Percentiles rank a stretch among this genome's conserved stretches.
Evolutionary conservation across 495 filamentous ascomycete species (phyloP).

Genomic region (Lepidopterella palustris): DNA sequence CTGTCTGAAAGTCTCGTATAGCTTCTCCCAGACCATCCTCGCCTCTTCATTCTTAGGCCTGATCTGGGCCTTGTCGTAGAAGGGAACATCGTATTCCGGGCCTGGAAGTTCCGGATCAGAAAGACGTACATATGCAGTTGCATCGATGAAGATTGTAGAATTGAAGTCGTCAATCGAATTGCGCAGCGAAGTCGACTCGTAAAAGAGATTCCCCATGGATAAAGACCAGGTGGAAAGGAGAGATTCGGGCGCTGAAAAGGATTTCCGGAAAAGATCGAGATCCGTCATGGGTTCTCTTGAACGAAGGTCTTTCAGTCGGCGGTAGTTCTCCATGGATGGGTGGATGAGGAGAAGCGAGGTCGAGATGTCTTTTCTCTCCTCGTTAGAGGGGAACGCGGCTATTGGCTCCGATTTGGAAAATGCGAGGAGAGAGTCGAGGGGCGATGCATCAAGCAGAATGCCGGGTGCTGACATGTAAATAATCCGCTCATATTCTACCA

Average conservation of each 20-base stretch:
- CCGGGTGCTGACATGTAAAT: conserved; percentile 39
- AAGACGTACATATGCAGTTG: conserved; percentile 40
- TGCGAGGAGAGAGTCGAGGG: conserved; percentile 41
- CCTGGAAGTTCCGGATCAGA: conserved; percentile 41
- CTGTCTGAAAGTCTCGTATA: conserved; percentile 38
- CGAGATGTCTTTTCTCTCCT: conserved; percentile 24
- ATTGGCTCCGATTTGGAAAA: conserved; percentile 31
- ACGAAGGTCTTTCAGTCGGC: conserved; percentile 15
- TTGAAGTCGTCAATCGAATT: conserved; percentile 35
- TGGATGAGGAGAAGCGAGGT: conserved; percentile 31
- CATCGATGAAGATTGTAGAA: conserved; percentile 35
- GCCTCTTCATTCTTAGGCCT: conserved; percentile 40
- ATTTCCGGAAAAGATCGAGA: conserved; percentile 28
- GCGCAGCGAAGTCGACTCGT: conserved; percentile 22
- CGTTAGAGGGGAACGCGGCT: conserved; percentile 34
- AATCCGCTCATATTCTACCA: conserved; percentile 41
- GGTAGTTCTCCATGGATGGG: conserved; percentile 25
- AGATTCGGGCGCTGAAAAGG: conserved; percentile 25
- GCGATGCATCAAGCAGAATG: conserved; percentile 38
- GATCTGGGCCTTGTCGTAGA: conserved; percentile 30
- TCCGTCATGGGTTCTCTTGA: conserved; percentile 22
- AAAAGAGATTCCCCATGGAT: conserved; percentile 25
- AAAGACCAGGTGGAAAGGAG: conserved; percentile 28
- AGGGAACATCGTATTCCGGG: conserved; percentile 43
- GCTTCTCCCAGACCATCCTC: conserved; percentile 40